Conservation (phyloP, 2,329 filamentous ascomycete species). For the Fusarium dlaminii region DNA sequence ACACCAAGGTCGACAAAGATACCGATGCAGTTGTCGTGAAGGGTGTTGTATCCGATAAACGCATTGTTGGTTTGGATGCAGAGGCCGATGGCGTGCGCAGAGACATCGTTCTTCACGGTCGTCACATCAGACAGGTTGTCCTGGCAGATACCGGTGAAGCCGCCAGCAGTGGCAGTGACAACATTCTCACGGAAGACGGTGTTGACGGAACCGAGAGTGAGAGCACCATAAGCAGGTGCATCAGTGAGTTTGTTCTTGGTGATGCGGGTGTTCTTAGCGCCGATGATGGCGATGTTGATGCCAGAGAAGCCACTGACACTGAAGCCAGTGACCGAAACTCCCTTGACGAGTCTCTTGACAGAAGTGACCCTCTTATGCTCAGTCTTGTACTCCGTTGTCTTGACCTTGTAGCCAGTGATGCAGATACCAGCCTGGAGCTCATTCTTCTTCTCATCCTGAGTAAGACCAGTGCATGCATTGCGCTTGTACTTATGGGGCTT, state of each 20-base stretch:
- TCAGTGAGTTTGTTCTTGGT: conserved; percentile 32
- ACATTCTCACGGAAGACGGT: conserved; percentile 43
- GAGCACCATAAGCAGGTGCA: conserved; percentile 43
- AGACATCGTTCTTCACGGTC: conserved; percentile 44
- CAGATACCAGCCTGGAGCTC: conserved; percentile 47
- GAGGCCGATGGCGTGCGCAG: conserved; percentile 45
- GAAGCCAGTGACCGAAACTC: conserved; percentile 48
- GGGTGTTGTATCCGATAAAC: conserved; percentile 46
- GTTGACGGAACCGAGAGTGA: conserved; percentile 49
- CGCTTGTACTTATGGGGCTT: conserved; percentile 33
- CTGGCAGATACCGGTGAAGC: conserved; percentile 49
- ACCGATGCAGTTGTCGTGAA: conserved; percentile 45
- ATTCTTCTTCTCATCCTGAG: conserved; percentile 22
- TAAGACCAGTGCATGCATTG: conserved; percentile 47
- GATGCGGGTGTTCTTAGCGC: conserved; percentile 39
- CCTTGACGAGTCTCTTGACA: conserved; percentile 41
- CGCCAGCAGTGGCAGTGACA: conserved; percentile 31
- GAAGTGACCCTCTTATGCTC: conserved; percentile 47
- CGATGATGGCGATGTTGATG: conserved; percentile 50
- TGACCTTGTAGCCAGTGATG: conserved; percentile 44
- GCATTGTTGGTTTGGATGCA: conserved; percentile 49
- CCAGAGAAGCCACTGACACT: conserved; percentile 45
- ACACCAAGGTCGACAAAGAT: conserved; percentile 48
- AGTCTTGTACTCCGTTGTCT: conserved; percentile 32
- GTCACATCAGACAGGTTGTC: conserved; percentile 45